Base-by-base conservation (phyloP, 768 basidiomycete genomes). In the Russula abietina region DNA sequence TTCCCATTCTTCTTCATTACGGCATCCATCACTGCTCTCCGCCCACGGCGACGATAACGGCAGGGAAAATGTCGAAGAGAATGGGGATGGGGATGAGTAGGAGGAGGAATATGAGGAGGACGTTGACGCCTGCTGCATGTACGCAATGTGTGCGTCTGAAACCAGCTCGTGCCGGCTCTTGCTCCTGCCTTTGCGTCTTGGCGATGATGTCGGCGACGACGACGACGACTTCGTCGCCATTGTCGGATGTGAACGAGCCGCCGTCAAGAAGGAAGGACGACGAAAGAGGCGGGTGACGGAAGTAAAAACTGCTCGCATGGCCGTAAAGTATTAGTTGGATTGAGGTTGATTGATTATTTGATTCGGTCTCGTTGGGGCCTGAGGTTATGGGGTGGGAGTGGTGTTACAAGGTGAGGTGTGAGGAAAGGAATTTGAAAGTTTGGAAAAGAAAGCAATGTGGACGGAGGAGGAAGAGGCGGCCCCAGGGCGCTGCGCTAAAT, bases 131-230 rank as follows among this genome's bases (percentile, higher is more conserved):
- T 36, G 46, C 19, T 50, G 19, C 38, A 64, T 49, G 48, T 55
- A 64, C 9, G 62, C 53, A 17, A 51, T 24, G 48, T 64, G 48
- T 9, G 62, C 62, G 8, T 64, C 62, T 32, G 58, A 64, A 24
- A 64, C 41, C 22, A 59, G 58, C 62, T 64, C 62, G 48, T 64
- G 62, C 24, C 62, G 62, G 48, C 58, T 55, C 45, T 63, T 63
- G 57, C 11, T n/a, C 45, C 22, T 46, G 45, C n/a, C n/a, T n/a
- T 43, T 43, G 19, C 43, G 43, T 10, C 3, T 30, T 30, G 28
- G 28, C 5, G 41, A 14, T 38, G 38, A 39, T 39, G 38, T 3
- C 7, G 41, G 28, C 28, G 28, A 30, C 28, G 28, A 30, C 2
- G 28, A 30, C 28, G 28, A 5, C 5, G 28, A 0, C 9, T 19